Conservation (phyloP, 2,329 filamentous ascomycete genomes). For the Microsporum audouinii region DNA sequence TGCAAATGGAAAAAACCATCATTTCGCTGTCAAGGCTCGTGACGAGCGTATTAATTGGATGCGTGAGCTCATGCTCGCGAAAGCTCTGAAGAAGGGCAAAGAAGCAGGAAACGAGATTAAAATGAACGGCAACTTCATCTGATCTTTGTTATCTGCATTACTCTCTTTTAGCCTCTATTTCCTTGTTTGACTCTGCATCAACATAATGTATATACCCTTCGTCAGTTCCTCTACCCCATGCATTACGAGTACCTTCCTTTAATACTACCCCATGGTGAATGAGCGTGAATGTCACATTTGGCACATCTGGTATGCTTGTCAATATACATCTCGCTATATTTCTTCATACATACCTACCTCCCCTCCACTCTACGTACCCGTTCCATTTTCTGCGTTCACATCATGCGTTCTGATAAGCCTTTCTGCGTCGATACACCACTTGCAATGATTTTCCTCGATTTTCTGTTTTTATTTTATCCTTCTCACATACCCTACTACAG, state of each 20-base stretch:
- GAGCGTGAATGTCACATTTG: background rate
- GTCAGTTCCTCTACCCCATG: background rate
- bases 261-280: background rate
- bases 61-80: constrained; percentile 38
- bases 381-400: background rate
- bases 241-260: background rate
- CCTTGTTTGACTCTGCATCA: background rate
- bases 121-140: constrained; percentile 25
- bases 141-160: background rate
- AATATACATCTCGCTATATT: background rate
- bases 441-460: background rate
- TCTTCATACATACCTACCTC: background rate
- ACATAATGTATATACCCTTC: background rate
- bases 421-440: background rate
- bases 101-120: constrained; percentile 22
- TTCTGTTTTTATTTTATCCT: background rate
- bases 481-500: background rate
- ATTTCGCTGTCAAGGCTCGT: constrained; percentile 78
- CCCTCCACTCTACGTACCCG: background rate
- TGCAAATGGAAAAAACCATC: constrained; percentile 64
- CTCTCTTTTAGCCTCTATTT: background rate
- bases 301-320: background rate
- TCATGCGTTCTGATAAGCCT: background rate
- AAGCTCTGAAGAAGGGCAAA: constrained; percentile 26
- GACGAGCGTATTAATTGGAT: constrained; percentile 91